These are phyloP conservation scores for Epichloe brachyelytri DNA, from an alignment of 2,329 filamentous ascomycete genomes.

Conservation along the genomic window DNA sequence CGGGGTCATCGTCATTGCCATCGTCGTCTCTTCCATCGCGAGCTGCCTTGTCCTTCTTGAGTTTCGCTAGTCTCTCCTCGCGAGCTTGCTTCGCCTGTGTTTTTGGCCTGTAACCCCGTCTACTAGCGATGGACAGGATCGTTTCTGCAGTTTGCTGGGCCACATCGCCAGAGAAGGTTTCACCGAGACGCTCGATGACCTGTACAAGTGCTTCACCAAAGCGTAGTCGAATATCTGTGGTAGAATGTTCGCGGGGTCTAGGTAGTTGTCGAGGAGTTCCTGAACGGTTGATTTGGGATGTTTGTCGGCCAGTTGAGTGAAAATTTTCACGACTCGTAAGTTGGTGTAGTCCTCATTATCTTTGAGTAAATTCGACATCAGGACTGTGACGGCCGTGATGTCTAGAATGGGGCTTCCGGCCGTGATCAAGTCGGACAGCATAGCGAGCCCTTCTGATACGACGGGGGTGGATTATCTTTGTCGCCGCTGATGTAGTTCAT, in stretches of 20 bases:
- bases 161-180: conserved; percentile 40
- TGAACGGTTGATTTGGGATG: conserved; percentile 49
- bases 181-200: conserved; percentile 47
- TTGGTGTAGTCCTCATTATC: conserved; percentile 63
- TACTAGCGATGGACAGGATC: conserved; percentile 50
- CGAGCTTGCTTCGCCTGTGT: conserved; percentile 43
- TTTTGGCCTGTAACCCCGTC: conserved; percentile 47
- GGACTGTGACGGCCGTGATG: conserved; percentile 49
- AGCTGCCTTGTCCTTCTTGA: conserved; percentile 28
- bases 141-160: conserved; percentile 41
- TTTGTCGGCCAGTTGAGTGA: conserved; percentile 45
- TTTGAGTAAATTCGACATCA: conserved; percentile 50
- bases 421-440: conserved; percentile 45
- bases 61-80: conserved; percentile 33
- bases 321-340: conserved; percentile 51
- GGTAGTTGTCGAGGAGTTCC: conserved; percentile 54
- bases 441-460: conserved; percentile 50
- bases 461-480: conserved; percentile 52
- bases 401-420: conserved; percentile 47
- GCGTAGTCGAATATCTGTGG: conserved; percentile 51
- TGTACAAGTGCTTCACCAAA: conserved; percentile 56
- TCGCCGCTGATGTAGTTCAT: conserved; percentile 48
- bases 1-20: conserved; percentile 25
- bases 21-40: conserved; percentile 26
- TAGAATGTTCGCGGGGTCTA: conserved; percentile 46